phyloP scores from a whole-genome alignment of 352 stramenopile genomes.

The Blastocystis sp. region DNA sequence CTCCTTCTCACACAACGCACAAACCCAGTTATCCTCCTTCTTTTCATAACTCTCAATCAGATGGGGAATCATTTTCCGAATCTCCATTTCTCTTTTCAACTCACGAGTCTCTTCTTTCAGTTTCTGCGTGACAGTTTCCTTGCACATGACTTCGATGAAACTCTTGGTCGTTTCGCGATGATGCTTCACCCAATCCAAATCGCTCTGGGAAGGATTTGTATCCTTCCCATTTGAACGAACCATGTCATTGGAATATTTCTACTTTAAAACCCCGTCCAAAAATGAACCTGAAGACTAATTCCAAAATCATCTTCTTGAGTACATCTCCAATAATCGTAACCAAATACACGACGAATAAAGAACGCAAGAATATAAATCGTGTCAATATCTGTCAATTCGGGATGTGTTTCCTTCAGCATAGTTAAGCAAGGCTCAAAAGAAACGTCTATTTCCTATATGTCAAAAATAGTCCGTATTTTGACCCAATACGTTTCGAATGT shows the following conservation, averaged over 20 bases:
- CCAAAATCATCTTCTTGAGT: slow-evolving; percentile 9
- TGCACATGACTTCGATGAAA: not conserved
- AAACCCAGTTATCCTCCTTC: not conserved
- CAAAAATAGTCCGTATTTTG: not conserved
- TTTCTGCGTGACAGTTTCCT: not conserved
- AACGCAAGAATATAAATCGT: not conserved
- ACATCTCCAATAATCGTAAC: slow-evolving; percentile 11
- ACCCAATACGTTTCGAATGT: not conserved
- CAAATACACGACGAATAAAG: slow-evolving; percentile 15
- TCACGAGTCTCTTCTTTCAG: not conserved
- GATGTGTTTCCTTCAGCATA: not conserved
- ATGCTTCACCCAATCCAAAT: not conserved
- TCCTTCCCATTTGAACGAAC: not conserved
- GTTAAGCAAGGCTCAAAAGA: not conserved
- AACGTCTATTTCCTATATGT: not conserved
- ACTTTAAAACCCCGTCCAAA: not conserved
- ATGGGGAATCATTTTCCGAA: not conserved
- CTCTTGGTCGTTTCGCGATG: not conserved
- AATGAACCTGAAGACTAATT: not conserved
- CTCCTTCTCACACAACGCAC: not conserved
- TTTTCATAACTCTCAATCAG: not conserved
- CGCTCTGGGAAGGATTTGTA: not conserved
- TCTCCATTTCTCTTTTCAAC: not conserved
- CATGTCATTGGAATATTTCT: not conserved
- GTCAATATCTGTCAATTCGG: not conserved